Evolutionary conservation across 2,329 filamentous ascomycete species (phyloP).

Genomic region (Fusarium guadeloupense): DNA sequence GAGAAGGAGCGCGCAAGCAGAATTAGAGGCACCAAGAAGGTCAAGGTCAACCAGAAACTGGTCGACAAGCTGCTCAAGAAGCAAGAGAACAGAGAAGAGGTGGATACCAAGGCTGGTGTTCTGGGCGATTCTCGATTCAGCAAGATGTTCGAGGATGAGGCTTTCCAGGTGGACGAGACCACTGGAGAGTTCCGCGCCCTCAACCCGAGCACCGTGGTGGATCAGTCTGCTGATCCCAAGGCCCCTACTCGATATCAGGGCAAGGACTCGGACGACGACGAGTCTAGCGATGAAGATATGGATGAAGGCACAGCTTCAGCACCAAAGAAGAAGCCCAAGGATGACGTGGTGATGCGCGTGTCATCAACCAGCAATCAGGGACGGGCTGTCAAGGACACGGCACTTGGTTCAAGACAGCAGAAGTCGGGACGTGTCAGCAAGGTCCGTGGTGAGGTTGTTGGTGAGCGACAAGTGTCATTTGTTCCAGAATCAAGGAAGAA

Average conservation of each 20-base stretch:
- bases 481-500: constrained; percentile 68
- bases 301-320: constrained; percentile 38
- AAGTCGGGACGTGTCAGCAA: constrained; percentile 59
- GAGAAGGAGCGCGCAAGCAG: constrained; percentile 96
- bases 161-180: constrained; percentile 90
- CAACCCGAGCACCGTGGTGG: constrained; percentile 81
- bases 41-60: constrained; percentile 91
- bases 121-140: constrained; percentile 88
- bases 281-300: constrained; percentile 55
- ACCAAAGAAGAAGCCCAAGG: constrained; percentile 42
- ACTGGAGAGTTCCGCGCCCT: constrained; percentile 86
- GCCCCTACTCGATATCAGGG: constrained; percentile 50
- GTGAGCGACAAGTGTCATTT: constrained; percentile 77
- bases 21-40: constrained; percentile 94
- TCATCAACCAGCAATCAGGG: constrained; percentile 73
- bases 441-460: constrained; percentile 61
- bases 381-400: constrained; percentile 63
- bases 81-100: constrained; percentile 66
- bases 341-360: constrained; percentile 69
- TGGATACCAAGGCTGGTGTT: constrained; percentile 70
- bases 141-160: constrained; percentile 89
- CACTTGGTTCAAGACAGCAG: constrained; percentile 65
- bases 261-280: constrained; percentile 56
- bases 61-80: constrained; percentile 78
- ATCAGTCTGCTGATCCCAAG: constrained; percentile 49